These are phyloP conservation scores for Candida krabiensis DNA, from an alignment of 805 yeast genomes.

Conservation along the genomic window DNA sequence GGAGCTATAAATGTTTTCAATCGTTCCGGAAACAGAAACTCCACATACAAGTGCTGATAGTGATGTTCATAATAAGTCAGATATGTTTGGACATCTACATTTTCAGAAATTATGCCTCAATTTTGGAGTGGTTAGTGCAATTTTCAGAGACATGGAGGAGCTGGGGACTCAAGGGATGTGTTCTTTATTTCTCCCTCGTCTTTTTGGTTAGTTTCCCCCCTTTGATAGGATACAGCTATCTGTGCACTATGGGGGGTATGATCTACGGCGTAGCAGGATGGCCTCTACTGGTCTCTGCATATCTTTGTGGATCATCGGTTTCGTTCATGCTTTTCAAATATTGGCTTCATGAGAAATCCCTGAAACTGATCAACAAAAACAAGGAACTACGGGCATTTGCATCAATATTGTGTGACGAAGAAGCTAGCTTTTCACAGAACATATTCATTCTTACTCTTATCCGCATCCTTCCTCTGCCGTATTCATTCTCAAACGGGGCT, in stretches of 20 bases:
- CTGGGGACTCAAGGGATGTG: conserved; percentile 24
- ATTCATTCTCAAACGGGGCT: conserved; percentile 89
- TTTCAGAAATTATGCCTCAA: conserved; percentile 36
- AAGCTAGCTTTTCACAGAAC: conserved; percentile 46
- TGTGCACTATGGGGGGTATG: conserved; percentile 72
- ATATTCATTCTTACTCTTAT: conserved; percentile 68
- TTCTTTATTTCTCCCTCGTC: conserved; percentile 51
- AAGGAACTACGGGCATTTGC: conserved; percentile 72
- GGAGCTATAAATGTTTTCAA: too few species aligned
- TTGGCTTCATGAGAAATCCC: conserved; percentile 57
- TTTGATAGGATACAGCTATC: conserved; percentile 72
- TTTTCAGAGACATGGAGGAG: conserved; percentile 45
- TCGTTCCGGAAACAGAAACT: too few species aligned
- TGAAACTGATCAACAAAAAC: conserved; percentile 56
- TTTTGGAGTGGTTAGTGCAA: conserved; percentile 38
- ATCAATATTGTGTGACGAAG: conserved; percentile 61
- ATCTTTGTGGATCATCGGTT: conserved; percentile 71
- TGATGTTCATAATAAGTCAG: too few species aligned
- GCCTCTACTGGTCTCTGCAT: conserved; percentile 67
- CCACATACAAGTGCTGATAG: too few species aligned
- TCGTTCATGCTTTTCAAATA: conserved; percentile 70
- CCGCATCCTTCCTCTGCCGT: conserved; percentile 89
- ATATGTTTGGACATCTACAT: conserved; percentile 18
- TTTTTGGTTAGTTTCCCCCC: conserved; percentile 88
- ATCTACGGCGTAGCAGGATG: conserved; percentile 87